phyloP scores from a whole-genome alignment of 176 grass and related monocot species.

The Lolium rigidum region DNA sequence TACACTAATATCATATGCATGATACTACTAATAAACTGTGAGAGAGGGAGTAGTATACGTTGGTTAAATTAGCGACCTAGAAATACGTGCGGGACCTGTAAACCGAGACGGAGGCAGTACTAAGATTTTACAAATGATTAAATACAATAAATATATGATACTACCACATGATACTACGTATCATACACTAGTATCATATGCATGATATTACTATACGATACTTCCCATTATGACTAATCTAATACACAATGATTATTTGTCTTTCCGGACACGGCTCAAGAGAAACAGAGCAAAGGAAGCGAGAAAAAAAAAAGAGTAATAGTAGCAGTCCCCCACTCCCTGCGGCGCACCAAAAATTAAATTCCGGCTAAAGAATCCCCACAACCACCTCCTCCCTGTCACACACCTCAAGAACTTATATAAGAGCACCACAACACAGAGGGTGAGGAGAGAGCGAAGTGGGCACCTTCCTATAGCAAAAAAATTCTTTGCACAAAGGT shows the following conservation, averaged over 20 bases:
- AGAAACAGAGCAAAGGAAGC: not conserved
- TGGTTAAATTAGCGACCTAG: too few species aligned
- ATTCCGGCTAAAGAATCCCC: slow-evolving; percentile 32
- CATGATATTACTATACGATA: too few species aligned
- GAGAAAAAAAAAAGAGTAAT: not conserved
- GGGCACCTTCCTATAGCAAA: slow-evolving; percentile 46
- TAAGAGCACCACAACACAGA: slow-evolving; percentile 48
- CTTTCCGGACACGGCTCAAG: not conserved
- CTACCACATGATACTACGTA: too few species aligned
- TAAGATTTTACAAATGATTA: too few species aligned
- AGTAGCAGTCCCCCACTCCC: slow-evolving; percentile 24
- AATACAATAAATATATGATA: too few species aligned
- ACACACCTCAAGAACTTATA: slow-evolving; percentile 58
- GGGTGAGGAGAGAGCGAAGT: slow-evolving; percentile 2
- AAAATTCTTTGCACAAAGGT: slow-evolving; percentile 46
- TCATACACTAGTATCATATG: too few species aligned
- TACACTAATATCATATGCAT: too few species aligned
- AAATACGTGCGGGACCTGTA: too few species aligned
- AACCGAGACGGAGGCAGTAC: too few species aligned
- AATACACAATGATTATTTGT: not conserved
- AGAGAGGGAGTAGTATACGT: too few species aligned
- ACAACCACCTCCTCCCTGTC: slow-evolving; percentile 46
- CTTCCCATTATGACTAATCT: too few species aligned
- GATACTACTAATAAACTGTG: too few species aligned
- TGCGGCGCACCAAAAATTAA: slow-evolving; percentile 50